Base-by-base conservation (phyloP, 2,329 filamentous ascomycete genomes). In the Aspergillus pseudoviridinutans region DNA sequence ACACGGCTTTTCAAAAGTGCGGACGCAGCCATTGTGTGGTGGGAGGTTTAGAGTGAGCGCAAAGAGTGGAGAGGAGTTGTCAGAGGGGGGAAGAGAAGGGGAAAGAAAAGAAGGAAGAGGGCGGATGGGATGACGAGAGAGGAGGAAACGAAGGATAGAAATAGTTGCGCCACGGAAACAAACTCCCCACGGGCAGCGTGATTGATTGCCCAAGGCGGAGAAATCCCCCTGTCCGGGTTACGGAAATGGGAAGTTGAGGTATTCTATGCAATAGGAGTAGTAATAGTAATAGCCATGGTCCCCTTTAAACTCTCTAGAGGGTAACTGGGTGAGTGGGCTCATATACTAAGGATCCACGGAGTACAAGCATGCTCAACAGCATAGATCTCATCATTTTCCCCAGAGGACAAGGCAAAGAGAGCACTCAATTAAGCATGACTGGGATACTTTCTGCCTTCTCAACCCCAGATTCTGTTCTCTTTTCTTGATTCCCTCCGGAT, bases 1-100 rank as follows among this genome's bases (percentile, higher is more conserved):
- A 94, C 82, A 66, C 91, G 88, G 68, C 87, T 84, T 79, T 87
- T 90, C 69, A 96, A 80, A 58, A 90, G 84, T 53, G 88, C 87
- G 51, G 89, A 91, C 61, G 87, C 88, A 59, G 79, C 76, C 78
- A 82, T 80, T 47, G 58, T 68, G 50, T 59, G 50, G 14, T 25
- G 53, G 38, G 22, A 28, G 12, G 14, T 6, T 32, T 32, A 14
- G 12, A 28, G 8, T 14, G 44, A 25, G 54, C 29, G 22, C 28
- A 3, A 54, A 38, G 32, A 35, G 49, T 20, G 24, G 47, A 58
- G 58, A 56, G 28, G 60, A 66, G 57, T 49, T 61, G 57, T 61
- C 58, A 58, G 58, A 38, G 47, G 50, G 20, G 20, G 25, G 28
- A 47, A 50, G 27, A 47, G 51, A 10, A 42, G 38, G 32, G 50